Evolutionary conservation across 1,284 basidiomycete species (phyloP), one percentile per base, ranked within the genome.

Genomic region (Irpex lacteus): DNA sequence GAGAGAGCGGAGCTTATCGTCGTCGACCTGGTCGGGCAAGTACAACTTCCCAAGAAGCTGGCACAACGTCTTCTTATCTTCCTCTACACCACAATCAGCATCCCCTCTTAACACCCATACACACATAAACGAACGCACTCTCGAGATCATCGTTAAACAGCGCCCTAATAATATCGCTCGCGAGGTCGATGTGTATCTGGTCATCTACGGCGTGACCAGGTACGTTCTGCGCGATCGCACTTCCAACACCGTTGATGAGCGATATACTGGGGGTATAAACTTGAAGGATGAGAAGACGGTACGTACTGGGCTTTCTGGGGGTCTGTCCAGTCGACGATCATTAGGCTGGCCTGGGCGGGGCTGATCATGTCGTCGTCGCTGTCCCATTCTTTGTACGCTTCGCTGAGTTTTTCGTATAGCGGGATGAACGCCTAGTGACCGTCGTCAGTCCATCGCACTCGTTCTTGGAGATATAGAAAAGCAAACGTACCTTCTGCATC

Each of bases 291-390:
- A n/a, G n/a, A n/a, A n/a, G n/a, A n/a, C n/a, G n/a, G n/a, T n/a
- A n/a, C 87, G 73, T 71, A 94, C 82, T 90, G 83, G 36, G 86
- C 85, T 73, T 95, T 96, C 70, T 86, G 82, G 0, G 96, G 94
- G 75, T 98, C 92, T 1, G 92, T 94, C 97, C 97, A 99, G 71
- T 98, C 96, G 2, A 93, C 81, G 68, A 99, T 85, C 78, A 98
- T 87, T 26, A 90, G 77, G 0, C 90, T 92, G 64, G 97, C 90
- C 72, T 96, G 94, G 11, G 86, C 75, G 0, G 94, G 89, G 0
- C 88, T 81, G 15, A 96, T 86, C 88, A 96, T 94, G 26, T 89
- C 86, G 67, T 94, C 86, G 53, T 89, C 89, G 1, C 89, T 88
- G 2, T 92, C 91, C 53, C 91, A 80, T 18, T 92, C 88, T 55